Percentiles rank a stretch among this genome's conserved stretches.
phyloP scores from a whole-genome alignment of 768 basidiomycete genomes.

The Pholiota microspora region DNA sequence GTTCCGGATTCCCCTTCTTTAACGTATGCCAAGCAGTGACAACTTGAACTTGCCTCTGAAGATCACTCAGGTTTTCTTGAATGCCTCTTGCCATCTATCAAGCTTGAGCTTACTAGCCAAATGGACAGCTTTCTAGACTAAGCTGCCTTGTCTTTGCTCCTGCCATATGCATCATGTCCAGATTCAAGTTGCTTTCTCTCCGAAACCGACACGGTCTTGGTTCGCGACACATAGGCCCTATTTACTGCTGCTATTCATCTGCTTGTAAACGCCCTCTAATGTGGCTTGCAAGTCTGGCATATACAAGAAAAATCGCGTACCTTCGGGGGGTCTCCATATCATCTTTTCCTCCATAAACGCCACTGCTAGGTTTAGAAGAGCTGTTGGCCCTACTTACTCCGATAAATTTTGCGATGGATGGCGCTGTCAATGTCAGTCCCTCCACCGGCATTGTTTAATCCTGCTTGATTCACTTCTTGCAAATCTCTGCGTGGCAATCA shows the following conservation, averaged over 20 bases:
- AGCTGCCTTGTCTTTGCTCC: background rate
- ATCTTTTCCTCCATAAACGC: constrained; percentile 1
- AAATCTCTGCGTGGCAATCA: constrained; percentile 24
- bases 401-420: constrained; percentile 5
- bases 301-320: background rate
- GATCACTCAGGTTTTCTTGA: background rate
- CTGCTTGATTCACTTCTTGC: constrained; percentile 22
- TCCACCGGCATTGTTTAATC: constrained; percentile 9
- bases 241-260: no score
- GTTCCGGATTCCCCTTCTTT: background rate
- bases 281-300: no score
- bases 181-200: no score
- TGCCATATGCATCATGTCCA: background rate
- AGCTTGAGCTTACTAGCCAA: background rate
- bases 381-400: background rate
- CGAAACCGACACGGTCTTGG: background rate
- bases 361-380: background rate
- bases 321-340: constrained; percentile 2
- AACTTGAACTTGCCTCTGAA: background rate
- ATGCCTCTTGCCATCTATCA: background rate
- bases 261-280: no score
- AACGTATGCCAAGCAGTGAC: background rate
- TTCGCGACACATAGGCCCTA: no score
- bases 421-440: constrained; percentile 7
- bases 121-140: background rate